Conservation (phyloP, 2,329 filamentous ascomycete genomes). For the Apiospora koreana region DNA sequence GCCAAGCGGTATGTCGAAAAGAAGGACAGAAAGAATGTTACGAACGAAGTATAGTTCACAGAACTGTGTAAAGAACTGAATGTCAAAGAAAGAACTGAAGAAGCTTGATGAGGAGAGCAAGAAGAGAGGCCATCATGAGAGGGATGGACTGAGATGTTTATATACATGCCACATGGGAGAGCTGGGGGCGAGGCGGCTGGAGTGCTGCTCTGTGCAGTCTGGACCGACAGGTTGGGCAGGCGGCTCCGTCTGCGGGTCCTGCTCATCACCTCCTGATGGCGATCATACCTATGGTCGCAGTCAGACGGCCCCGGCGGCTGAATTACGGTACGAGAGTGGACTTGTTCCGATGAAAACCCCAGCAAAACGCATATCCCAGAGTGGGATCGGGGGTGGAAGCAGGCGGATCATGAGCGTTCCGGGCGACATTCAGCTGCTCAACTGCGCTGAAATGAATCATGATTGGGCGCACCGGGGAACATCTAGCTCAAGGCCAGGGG, state of each 20-base stretch:
- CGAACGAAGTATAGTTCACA: slow-evolving; percentile 38
- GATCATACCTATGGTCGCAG: not conserved
- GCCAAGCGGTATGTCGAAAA: slow-evolving; percentile 30
- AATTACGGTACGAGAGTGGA: not conserved
- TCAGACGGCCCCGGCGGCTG: slow-evolving; percentile 5
- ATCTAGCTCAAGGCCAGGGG: no score
- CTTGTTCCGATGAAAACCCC: not conserved
- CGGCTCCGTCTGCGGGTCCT: not conserved
- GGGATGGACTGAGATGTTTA: slow-evolving; percentile 16
- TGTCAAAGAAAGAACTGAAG: slow-evolving; percentile 22
- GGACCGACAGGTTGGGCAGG: not conserved
- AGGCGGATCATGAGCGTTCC: not conserved
- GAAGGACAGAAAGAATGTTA: slow-evolving; percentile 32
- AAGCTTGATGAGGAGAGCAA: slow-evolving; percentile 23
- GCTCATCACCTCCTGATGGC: not conserved
- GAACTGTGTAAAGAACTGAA: slow-evolving; percentile 35
- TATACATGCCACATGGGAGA: not conserved
- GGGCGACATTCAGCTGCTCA: not conserved
- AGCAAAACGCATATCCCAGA: not conserved
- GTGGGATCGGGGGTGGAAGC: not conserved
- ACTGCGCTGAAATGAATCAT: no score
- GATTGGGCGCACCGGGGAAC: no score
- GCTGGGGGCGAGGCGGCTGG: not conserved
- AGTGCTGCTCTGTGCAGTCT: not conserved
- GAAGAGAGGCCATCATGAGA: slow-evolving; percentile 14